Percentiles rank a stretch among this genome's conserved stretches.
Evolutionary conservation across 2,329 filamentous ascomycete genomes (phyloP).

Genomic region (Aspergillus melleus): DNA sequence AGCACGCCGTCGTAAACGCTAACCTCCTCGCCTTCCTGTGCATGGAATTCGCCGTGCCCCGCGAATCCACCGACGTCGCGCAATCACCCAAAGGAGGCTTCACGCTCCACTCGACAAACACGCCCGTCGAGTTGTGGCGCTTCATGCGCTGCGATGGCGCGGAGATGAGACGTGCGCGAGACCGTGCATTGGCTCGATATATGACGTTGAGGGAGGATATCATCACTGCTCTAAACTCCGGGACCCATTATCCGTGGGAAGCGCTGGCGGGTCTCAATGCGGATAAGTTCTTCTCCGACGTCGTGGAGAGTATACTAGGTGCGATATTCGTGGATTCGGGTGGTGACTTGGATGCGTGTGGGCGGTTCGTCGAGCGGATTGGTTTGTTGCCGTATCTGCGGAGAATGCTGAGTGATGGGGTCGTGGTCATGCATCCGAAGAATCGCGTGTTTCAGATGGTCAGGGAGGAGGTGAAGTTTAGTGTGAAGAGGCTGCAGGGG

Average conservation of each 20-base stretch:
- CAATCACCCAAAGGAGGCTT: constrained; percentile 20
- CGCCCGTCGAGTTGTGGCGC: constrained; percentile 60
- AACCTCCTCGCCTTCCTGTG: constrained; percentile 76
- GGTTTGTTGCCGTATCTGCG: constrained; percentile 66
- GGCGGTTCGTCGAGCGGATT: constrained; percentile 59
- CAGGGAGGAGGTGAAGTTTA: constrained; percentile 20
- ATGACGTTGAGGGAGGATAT: constrained; percentile 54
- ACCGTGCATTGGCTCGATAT: constrained; percentile 40
- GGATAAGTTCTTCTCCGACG: constrained; percentile 78
- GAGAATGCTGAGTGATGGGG: constrained; percentile 57
- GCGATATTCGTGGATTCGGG: constrained; percentile 79
- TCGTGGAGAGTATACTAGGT: constrained; percentile 78
- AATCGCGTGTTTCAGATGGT: constrained; percentile 66
- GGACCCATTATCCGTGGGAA: constrained; percentile 72
- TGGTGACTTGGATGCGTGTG: constrained; percentile 61
- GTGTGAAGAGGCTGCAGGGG: constrained; percentile 12
- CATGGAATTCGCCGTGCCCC: constrained; percentile 52
- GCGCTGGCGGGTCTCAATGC: constrained; percentile 64
- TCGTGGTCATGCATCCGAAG: constrained; percentile 64
- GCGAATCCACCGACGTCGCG: constrained; percentile 9
- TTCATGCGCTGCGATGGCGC: constrained; percentile 58
- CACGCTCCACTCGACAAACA: constrained; percentile 19
- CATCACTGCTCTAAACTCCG: constrained; percentile 49
- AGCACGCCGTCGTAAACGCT: constrained; percentile 75
- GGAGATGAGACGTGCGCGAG: constrained; percentile 15